Percentiles rank a stretch among this genome's conserved stretches.
These are phyloP conservation scores for Lenzites betulinus DNA, from an alignment of 768 basidiomycete genomes.

Conservation along the genomic window DNA sequence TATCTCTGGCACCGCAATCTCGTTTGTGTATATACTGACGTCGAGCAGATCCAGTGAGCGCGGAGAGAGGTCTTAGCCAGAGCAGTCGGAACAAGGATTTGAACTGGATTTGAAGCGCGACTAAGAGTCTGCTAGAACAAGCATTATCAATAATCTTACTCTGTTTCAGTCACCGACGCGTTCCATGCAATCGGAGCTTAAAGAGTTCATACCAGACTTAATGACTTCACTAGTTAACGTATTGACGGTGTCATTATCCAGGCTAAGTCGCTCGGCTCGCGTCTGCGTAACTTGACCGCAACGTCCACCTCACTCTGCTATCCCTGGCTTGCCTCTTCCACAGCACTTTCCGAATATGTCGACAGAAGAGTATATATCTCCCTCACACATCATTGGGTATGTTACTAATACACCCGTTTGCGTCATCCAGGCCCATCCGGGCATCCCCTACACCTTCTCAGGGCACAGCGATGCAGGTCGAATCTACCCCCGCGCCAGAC, in stretches of 20 bases:
- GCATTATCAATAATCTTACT: too few species aligned
- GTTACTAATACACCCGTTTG: neutral
- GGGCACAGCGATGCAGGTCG: conserved; percentile 26
- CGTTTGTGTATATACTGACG: neutral
- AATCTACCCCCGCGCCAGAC: conserved; percentile 17
- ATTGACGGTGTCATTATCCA: too few species aligned
- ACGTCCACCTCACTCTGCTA: neutral
- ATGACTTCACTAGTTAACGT: too few species aligned
- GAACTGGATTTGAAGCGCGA: too few species aligned
- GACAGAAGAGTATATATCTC: conserved; percentile 16
- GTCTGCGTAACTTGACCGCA: neutral
- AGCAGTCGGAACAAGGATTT: too few species aligned
- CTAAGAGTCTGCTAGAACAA: too few species aligned
- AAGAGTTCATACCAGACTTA: too few species aligned
- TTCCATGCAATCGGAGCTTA: too few species aligned
- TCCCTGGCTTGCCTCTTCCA: neutral
- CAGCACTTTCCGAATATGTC: neutral
- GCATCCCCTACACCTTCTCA: conserved; percentile 18
- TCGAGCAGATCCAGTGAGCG: neutral
- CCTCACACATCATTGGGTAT: neutral
- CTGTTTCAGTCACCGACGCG: too few species aligned
- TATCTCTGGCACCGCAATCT: neutral
- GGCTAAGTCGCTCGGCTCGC: too few species aligned
- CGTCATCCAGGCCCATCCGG: conserved; percentile 2
- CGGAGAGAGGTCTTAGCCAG: too few species aligned